A percentile compares a stretch with the other conserved stretches of the same genome.
Conservation (phyloP, 257 asterid genomes). For the Mitragyna speciosa region DNA sequence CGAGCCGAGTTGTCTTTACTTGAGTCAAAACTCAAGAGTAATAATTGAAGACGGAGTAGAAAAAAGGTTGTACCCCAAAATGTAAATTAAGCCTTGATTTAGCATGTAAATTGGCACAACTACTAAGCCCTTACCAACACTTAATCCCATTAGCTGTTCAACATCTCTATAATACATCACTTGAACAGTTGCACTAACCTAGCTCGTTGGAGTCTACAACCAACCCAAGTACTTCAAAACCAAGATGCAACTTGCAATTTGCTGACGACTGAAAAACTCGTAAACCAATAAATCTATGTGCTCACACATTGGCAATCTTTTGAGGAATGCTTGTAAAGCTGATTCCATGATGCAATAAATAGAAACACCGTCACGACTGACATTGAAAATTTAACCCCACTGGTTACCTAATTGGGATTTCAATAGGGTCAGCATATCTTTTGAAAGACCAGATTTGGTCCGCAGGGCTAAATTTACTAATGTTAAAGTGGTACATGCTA, state of each 20-base stretch:
- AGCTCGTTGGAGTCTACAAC: no score
- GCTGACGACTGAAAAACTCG: neutral
- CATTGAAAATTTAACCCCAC: neutral
- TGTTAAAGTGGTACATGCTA: neutral
- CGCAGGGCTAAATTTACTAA: neutral
- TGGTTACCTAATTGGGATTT: neutral
- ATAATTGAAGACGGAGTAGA: no score
- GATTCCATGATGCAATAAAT: neutral
- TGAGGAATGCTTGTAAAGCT: neutral
- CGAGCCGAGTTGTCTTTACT: no score
- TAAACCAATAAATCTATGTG: neutral
- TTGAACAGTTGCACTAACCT: no score
- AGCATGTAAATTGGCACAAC: no score
- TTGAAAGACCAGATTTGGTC: neutral
- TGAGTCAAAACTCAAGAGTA: no score
- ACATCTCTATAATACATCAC: no score
- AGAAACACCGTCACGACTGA: neutral
- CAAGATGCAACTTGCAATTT: neutral
- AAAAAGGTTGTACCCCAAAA: no score
- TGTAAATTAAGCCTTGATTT: no score
- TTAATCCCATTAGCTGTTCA: no score
- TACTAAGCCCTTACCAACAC: no score
- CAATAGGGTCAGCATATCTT: neutral
- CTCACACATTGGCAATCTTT: neutral
- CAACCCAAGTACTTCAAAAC: neutral